These are phyloP conservation scores for Agrocybe praecox DNA, from an alignment of 768 basidiomycete genomes.

Conservation along the genomic window DNA sequence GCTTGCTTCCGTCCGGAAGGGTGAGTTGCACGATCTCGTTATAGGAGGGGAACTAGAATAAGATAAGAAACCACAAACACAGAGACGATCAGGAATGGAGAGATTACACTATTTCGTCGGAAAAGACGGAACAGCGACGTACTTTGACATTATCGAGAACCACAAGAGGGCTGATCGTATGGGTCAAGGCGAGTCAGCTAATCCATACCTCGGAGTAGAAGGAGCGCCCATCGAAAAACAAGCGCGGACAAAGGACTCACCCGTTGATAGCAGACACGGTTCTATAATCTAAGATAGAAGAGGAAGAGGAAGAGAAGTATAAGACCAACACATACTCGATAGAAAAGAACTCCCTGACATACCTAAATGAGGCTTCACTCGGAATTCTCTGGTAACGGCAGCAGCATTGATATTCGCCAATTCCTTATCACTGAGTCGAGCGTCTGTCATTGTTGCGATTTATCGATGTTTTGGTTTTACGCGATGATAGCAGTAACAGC, in stretches of 20 bases:
- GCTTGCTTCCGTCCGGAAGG: slow-evolving; percentile 91
- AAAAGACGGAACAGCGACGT: slow-evolving; percentile 12
- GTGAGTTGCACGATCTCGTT: slow-evolving; percentile 98
- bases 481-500: background rate
- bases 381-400: slow-evolving; percentile 87
- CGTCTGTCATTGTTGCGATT: slow-evolving; percentile 42
- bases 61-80: slow-evolving; percentile 16
- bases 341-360: slow-evolving; percentile 23
- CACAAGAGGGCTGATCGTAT: slow-evolving; percentile 78
- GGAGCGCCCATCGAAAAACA: background rate
- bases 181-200: slow-evolving; percentile 8
- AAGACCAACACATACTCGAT: background rate
- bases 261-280: slow-evolving; percentile 99
- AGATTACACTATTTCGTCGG: background rate
- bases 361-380: slow-evolving; percentile 90
- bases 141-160: slow-evolving; percentile 99
- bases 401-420: slow-evolving; percentile 84
- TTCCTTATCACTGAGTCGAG: slow-evolving; percentile 72
- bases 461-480: background rate
- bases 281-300: slow-evolving; percentile 90
- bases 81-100: background rate
- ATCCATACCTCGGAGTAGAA: background rate
- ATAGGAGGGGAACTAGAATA: slow-evolving; percentile 86
- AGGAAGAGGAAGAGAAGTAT: background rate
- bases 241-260: slow-evolving; percentile 43